phyloP scores from a whole-genome alignment of 768 basidiomycete species.

The Boletus speciosus region DNA sequence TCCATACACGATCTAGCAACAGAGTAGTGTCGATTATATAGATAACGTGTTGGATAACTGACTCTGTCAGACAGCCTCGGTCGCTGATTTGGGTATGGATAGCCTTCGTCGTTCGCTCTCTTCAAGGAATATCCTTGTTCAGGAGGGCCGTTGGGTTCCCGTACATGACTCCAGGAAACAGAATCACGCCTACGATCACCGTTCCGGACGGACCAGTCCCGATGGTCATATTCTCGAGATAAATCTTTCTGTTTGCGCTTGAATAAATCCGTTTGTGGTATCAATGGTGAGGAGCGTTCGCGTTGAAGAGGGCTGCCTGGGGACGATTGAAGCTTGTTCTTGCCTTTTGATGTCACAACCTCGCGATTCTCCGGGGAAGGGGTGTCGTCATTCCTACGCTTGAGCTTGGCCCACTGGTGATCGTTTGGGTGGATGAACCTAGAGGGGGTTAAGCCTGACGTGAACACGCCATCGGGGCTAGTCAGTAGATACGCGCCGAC shows the following conservation, averaged over 20 bases:
- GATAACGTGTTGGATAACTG: conserved; percentile 9
- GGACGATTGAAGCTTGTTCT: conserved; percentile 17
- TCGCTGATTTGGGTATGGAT: conserved; percentile 28
- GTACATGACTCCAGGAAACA: conserved; percentile 20
- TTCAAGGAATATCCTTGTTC: conserved; percentile 22
- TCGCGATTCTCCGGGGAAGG: conserved; percentile 24
- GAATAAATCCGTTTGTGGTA: conserved; percentile 45
- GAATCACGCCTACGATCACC: conserved; percentile 24
- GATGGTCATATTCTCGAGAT: conserved; percentile 22
- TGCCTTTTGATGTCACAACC: conserved; percentile 20
- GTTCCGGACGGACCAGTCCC: conserved; percentile 18
- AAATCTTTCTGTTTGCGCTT: conserved; percentile 27
- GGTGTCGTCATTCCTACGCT: conserved; percentile 13
- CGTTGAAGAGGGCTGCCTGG: conserved; percentile 17
- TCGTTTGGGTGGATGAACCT: conserved; percentile 54
- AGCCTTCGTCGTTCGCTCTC: conserved; percentile 23
- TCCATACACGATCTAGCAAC: conserved; percentile 11
- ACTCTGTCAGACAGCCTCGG: conserved; percentile 27
- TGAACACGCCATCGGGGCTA: conserved; percentile 4
- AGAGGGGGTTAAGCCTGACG: conserved; percentile 7
- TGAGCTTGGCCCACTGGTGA: conserved; percentile 36
- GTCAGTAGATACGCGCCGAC: conserved; percentile 40
- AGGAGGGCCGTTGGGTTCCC: conserved; percentile 16
- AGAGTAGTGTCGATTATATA: conserved; percentile 8
- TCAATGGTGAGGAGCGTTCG: conserved; percentile 35